Evolutionary conservation across 2,329 filamentous ascomycete species (phyloP), one percentile per base, ranked within the genome.

Genomic region (Achaetomium macrosporum): DNA sequence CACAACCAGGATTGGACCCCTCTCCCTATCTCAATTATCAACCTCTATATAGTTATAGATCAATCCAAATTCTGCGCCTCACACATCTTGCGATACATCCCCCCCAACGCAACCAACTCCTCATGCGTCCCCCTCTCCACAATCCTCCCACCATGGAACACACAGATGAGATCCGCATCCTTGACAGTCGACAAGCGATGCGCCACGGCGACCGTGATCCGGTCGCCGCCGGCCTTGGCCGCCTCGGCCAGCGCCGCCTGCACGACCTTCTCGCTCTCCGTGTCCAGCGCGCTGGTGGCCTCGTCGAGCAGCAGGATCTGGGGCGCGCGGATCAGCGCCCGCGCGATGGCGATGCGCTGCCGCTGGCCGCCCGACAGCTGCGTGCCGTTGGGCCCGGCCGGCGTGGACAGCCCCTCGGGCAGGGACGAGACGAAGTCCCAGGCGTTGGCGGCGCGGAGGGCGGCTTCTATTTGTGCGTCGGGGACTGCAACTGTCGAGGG

Each of bases 171-270:
- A 69, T 97, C 88, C 37, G 88, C 88, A 64, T 97, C 93, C 64
- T 88, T 95, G 59, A 99, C 96, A 0, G 93, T 97, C 48, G 92
- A 82, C 55, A 99, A 73, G 16, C 93, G 81, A 69, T 97, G 93
- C 7, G 93, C 93, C 5, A 99, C 87, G 66, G 97, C 97, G 1
- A 99, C 88, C 61, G 90, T 96, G 0, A 93, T 97, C 52, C 91
- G 81, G 3, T 60, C 55, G 8, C 54, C 76, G 3, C 25, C 25
- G 25, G 52, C 76, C 73, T 95, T 96, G 13, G 64, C 64, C 5
- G 63, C 65, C 13, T 60, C 63, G 63, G 84, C 78, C 17, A 88
- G 71, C 0, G 83, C 83, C 4, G 25, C 25, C 64, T 88, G 84
- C 10, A 88, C 82, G 1, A 84, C 70, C 57, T 77, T 78, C 64